These are phyloP conservation scores for Zea luxurians DNA, from an alignment of 176 grass and related monocot species.

Conservation along the genomic window DNA sequence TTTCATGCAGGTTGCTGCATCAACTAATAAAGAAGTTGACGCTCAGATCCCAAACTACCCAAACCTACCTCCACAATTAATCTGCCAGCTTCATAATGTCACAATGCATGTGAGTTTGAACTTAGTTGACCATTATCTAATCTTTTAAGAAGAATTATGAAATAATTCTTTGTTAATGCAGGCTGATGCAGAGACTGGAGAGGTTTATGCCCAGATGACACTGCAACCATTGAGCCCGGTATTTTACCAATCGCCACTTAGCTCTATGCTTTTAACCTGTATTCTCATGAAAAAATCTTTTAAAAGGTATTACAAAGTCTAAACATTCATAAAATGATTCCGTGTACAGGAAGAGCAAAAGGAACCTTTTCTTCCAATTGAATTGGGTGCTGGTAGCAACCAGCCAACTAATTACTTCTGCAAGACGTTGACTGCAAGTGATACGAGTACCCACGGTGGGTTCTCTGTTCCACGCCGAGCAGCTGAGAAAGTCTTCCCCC, in stretches of 20 bases:
- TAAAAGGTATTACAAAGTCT: not conserved
- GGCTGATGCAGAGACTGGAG: slow-evolving; percentile 94
- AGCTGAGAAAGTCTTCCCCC: slow-evolving; percentile 98
- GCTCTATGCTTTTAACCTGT: slow-evolving; percentile 18
- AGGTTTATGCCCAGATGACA: slow-evolving; percentile 98
- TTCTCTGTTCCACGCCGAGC: slow-evolving; percentile 94
- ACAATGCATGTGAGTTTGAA: slow-evolving; percentile 89
- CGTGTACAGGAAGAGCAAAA: slow-evolving; percentile 79
- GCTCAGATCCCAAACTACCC: slow-evolving; percentile 94
- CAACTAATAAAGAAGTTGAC: slow-evolving; percentile 93
- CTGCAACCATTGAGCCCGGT: slow-evolving; percentile 85
- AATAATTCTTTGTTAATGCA: slow-evolving; percentile 33
- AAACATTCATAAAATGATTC: slow-evolving; percentile 26
- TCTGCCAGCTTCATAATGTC: slow-evolving; percentile 98
- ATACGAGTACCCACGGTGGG: slow-evolving; percentile 94
- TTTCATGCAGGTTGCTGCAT: slow-evolving; percentile 72
- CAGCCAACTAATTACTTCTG: slow-evolving; percentile 98
- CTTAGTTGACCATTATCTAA: slow-evolving; percentile 29
- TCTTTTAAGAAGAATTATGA: slow-evolving; percentile 25
- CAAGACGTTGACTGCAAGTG: slow-evolving; percentile 96
- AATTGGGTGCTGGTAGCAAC: slow-evolving; percentile 75
- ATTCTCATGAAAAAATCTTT: not conserved
- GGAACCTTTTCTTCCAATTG: slow-evolving; percentile 81
- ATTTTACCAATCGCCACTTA: slow-evolving; percentile 28
- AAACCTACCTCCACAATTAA: slow-evolving; percentile 86